These are phyloP conservation scores for Batkoa obscura DNA, from an alignment of 371 early-diverging fungal genomes.

Conservation along the genomic window DNA sequence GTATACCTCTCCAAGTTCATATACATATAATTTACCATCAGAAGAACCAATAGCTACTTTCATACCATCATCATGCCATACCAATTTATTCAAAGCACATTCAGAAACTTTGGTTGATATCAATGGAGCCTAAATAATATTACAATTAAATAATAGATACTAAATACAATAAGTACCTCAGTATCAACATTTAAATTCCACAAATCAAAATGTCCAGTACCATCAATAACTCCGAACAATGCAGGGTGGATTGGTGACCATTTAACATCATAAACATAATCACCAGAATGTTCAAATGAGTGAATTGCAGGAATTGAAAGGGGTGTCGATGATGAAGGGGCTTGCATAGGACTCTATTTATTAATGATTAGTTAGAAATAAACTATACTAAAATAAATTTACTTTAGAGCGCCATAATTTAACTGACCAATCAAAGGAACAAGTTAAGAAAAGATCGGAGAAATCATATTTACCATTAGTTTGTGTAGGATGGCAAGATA, in stretches of 20 bases:
- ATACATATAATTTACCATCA: slow-evolving; percentile 72
- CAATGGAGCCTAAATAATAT: slow-evolving; percentile 27
- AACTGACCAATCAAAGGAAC: slow-evolving; percentile 88
- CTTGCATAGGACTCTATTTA: slow-evolving; percentile 38
- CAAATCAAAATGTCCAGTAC: slow-evolving; percentile 67
- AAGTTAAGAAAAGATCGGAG: slow-evolving; percentile 75
- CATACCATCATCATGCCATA: slow-evolving; percentile 78
- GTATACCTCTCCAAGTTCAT: slow-evolving; percentile 25
- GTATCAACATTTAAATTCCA: slow-evolving; percentile 81
- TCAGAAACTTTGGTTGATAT: slow-evolving; percentile 41
- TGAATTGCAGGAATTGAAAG: slow-evolving; percentile 40
- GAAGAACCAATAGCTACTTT: slow-evolving; percentile 64
- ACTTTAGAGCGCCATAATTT: slow-evolving; percentile 85
- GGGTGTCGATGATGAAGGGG: slow-evolving; percentile 31
- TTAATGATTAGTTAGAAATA: not conserved
- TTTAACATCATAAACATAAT: slow-evolving; percentile 88
- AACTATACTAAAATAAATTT: not conserved
- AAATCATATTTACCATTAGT: slow-evolving; percentile 53
- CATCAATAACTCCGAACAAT: slow-evolving; percentile 81
- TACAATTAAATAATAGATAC: not conserved
- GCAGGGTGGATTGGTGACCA: slow-evolving; percentile 93
- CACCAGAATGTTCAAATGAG: slow-evolving; percentile 80
- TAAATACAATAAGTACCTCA: slow-evolving; percentile 28
- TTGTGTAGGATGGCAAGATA: slow-evolving; percentile 70
- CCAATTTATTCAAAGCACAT: slow-evolving; percentile 77